Evolutionary conservation across 139 green algal genomes (phyloP).

Genomic region (Mychonastes homosphaera): DNA sequence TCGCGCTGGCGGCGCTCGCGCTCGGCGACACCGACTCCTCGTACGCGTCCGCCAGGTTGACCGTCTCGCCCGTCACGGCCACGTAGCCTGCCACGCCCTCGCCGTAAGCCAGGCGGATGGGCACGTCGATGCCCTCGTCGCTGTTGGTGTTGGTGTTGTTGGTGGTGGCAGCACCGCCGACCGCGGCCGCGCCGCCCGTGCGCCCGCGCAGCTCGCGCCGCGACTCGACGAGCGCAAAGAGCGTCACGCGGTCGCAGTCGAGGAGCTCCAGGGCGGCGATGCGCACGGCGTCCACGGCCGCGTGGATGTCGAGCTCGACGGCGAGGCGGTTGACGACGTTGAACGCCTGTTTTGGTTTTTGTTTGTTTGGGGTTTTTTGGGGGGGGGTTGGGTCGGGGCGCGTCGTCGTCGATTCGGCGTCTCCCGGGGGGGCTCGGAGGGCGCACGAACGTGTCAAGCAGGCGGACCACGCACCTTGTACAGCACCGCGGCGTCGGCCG

Average conservation of each 20-base stretch:
- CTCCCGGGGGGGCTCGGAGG: no score
- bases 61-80: slow-evolving; percentile 27
- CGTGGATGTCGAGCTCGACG: slow-evolving; percentile 42
- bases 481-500: no score
- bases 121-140: not conserved
- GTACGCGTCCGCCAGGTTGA: not conserved
- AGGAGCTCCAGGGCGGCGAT: slow-evolving; percentile 45
- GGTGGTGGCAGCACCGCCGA: not conserved
- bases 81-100: slow-evolving; percentile 45
- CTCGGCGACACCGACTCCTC: not conserved
- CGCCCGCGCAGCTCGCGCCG: slow-evolving; percentile 34
- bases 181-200: not conserved
- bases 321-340: slow-evolving; percentile 43
- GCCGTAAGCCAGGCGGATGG: slow-evolving; percentile 35
- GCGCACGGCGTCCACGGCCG: slow-evolving; percentile 37
- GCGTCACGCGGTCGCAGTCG: slow-evolving; percentile 45
- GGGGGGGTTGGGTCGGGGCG: not conserved
- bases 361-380: not conserved
- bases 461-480: no score
- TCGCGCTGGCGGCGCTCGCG: not conserved
- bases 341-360: slow-evolving; percentile 28
- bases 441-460: no score
- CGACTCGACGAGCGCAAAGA: slow-evolving; percentile 46
- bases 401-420: no score
- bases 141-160: not conserved